Base-by-base conservation (phyloP, 768 basidiomycete genomes). In the Exidia glandulosa region DNA sequence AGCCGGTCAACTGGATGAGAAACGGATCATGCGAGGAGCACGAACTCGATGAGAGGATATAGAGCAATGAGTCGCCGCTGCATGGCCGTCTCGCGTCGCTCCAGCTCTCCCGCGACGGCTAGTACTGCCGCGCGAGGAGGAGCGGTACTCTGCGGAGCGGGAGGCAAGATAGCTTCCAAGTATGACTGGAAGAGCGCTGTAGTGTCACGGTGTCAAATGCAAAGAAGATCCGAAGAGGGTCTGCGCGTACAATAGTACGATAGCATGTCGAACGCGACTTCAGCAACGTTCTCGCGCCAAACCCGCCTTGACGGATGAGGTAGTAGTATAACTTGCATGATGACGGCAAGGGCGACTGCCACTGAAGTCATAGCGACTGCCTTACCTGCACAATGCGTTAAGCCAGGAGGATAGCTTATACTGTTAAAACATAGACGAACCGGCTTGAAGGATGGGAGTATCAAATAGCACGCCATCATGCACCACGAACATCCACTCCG, bases 311-410 rank as follows among this genome's bases (percentile, higher is more conserved):
- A 66, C 1, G 67, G 67, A n/a, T 61, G 63, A 12, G 66, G 61
- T 2, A 66, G 64, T 31, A 68, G 58, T 32, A 67, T 48, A 3
- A 61, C 45, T 41, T 66, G 70, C 62, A 71, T 70, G 33, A 62
- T 59, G 23, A 62, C 50, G 13, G 63, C 66, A 47, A 71, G 61
- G 13, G 50, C 63, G 1, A 71, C 55, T 7, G 69, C 70, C 23
- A 70, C 56, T 5, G 62, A 58, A 57, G 70, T 61, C n/a, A 63
- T 59, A 5, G 61, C 63, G n/a, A 70, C 41, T 12, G 60, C 56
- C 32, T 63, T 64, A 2, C 62, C 36, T 37, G 36, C n/a, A n/a
- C n/a, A 37, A 37, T 37, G 19, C 36, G 19, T 9, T 10, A 9
- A 37, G 36, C 36, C 36, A 9, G 36, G 9, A 9, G 19, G 36